Base-by-base conservation (phyloP, 2,329 filamentous ascomycete species). In the Tolypocladium pustulatum region DNA sequence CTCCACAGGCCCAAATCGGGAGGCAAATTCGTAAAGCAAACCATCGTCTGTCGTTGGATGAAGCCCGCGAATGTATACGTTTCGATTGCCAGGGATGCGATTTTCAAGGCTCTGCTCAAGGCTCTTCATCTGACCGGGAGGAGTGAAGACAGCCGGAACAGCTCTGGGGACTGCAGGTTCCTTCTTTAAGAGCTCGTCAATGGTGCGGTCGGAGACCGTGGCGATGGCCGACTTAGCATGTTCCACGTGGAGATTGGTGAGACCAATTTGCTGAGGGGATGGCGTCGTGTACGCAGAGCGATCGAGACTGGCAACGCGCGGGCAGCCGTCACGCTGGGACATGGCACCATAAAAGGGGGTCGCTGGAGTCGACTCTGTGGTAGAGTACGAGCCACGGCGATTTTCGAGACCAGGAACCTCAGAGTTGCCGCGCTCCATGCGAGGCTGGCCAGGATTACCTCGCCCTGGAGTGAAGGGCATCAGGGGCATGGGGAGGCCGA, bases 11-110 rank as follows among this genome's bases (percentile, higher is more conserved):
- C 94, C 95, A 69, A 97, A 99, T 56, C 93, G 89, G 65, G 84
- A 81, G 51, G 93, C 88, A 75, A 94, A 97, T 51, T 81, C 80
- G 66, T 89, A 83, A 22, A 99, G 79, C 70, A 95, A 87, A 55
- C 95, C 89, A 68, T 99, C 94, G 55, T 95, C 94, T 0, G 93
- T 99, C 66, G 95, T 93, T 0, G 94, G 93, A 63, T 96, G 89
- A 62, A 99, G 87, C 22, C 95, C 95, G 61, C 94, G 90, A 63
- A 99, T 97, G 78, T 99, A 99, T 64, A 99, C 93, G 68, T 99
- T 99, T 63, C 91, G 94, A 70, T 97, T 96, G 52, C 92, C 92
- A 54, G 89, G 78, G 59, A 87, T 94, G 60, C 91, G 89, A 68
- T 97, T 97, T 75, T 96, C 90, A 55, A 99, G 80, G 69, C 92